phyloP scores from a whole-genome alignment of 495 filamentous ascomycete species.

The Xylaria longipes region DNA sequence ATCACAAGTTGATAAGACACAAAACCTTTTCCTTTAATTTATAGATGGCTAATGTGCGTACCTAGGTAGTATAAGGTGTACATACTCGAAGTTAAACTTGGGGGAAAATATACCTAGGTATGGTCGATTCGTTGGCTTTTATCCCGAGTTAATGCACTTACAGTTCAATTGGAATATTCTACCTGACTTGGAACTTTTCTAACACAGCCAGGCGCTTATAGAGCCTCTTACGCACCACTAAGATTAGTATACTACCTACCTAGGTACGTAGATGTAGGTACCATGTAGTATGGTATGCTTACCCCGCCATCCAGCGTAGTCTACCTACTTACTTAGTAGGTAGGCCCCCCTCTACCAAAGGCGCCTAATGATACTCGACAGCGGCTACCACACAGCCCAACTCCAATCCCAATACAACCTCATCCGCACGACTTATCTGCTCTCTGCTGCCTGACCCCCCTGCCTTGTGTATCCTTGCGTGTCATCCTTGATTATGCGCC shows the following conservation, averaged over 20 bases:
- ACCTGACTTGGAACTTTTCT: no score
- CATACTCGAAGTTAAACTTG: neutral
- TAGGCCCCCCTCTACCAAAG: neutral
- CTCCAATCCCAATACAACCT: conserved; percentile 30
- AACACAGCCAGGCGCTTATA: no score
- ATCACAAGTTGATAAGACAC: neutral
- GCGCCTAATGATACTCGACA: conserved; percentile 22
- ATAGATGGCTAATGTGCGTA: no score
- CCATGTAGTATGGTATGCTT: neutral
- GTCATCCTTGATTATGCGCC: conserved; percentile 28
- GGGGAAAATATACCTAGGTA: neutral
- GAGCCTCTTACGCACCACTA: neutral
- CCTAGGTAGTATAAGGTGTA: neutral
- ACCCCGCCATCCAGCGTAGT: conserved; percentile 22
- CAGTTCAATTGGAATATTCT: no score
- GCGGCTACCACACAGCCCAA: conserved; percentile 25
- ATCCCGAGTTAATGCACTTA: neutral
- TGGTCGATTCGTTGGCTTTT: neutral
- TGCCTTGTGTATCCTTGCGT: conserved; percentile 1
- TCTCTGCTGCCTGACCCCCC: conserved; percentile 20
- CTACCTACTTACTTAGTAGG: neutral
- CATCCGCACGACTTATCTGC: neutral
- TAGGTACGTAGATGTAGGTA: no score
- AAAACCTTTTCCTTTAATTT: neutral
- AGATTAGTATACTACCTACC: neutral